Evolutionary conservation across 352 stramenopile species (phyloP), one percentile per base, ranked within the genome.

Genomic region (Pythium utonaiense): DNA sequence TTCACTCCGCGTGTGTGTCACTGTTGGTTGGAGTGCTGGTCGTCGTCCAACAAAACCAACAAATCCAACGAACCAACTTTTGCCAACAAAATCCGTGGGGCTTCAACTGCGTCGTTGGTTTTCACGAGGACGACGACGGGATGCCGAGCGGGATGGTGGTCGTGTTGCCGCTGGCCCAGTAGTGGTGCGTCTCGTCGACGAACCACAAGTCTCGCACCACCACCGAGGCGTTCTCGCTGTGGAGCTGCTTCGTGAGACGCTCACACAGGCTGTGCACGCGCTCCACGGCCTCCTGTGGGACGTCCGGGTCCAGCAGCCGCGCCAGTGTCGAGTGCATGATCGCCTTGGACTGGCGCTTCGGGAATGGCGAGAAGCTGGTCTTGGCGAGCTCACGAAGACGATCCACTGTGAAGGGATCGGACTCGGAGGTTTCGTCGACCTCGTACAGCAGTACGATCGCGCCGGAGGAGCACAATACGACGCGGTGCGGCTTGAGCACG

Each of bases 261-360:
- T 85, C 73, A 51, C 82, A 92, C 52, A 70, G 70, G n/a, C 50
- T 66, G 17, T 74, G 71, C 25, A 89, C 54, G 7, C 36, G 38
- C 3, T 64, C 45, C 17, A 92, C 51, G 0, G 67, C 63, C 1
- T 75, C 70, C 1, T 63, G 49, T 16, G 71, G 60, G 0, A 86
- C 65, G 22, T 81, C 68, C 1, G 78, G 74, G 22, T 76, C 65
- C 34, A 92, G 47, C 31, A 92, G 60, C 2, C 82, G 73, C 3
- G 73, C 77, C 25, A 92, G 59, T 25, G 82, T 92, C 63, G 76
- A 70, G 67, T 92, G 82, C 66, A 89, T 83, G 69, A 92, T 89
- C 17, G 72, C 66, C 66, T 85, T 78, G 12, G 80, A 78, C 21
- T 73, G 64, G 47, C 73, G 69, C 34, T 13, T 62, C 17, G 57